Evolutionary conservation across 2,329 filamentous ascomycete genomes (phyloP).

Genomic region (Fonsecaea pugnacius): DNA sequence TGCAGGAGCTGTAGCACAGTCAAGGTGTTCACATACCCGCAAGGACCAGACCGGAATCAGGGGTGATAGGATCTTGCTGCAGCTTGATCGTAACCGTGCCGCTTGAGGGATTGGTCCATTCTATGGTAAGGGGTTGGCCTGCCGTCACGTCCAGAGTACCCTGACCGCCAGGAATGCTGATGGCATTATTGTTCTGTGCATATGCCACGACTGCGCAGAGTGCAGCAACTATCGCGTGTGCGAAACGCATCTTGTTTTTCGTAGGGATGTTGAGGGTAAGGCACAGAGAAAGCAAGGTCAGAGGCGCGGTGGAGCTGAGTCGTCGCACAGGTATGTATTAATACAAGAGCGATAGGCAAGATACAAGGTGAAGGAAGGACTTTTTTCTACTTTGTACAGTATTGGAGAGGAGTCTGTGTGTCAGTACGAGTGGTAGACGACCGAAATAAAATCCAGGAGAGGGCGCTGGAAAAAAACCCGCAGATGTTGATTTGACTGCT

Average conservation of each 20-base stretch:
- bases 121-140: conserved; percentile 52
- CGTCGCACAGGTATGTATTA: conserved; percentile 5
- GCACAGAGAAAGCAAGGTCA: neutral
- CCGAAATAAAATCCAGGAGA: conserved; percentile 9
- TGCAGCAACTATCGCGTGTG: conserved; percentile 49
- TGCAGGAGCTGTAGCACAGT: neutral
- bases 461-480: neutral
- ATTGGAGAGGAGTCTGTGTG: neutral
- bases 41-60: conserved; percentile 48
- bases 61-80: conserved; percentile 46
- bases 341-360: neutral
- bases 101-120: conserved; percentile 55
- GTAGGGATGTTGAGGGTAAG: conserved; percentile 6
- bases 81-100: conserved; percentile 59
- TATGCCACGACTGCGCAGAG: conserved; percentile 51
- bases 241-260: conserved; percentile 52
- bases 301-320: conserved; percentile 7
- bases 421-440: neutral
- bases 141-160: conserved; percentile 51
- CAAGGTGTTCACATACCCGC: conserved; percentile 46
- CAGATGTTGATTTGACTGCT: conserved; percentile 6
- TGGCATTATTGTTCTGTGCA: conserved; percentile 52
- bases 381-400: neutral
- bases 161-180: conserved; percentile 49
- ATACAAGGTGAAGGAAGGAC: neutral